Evolutionary conservation across 2,329 filamentous ascomycete genomes (phyloP).

Genomic region (Orbilia javanica): DNA sequence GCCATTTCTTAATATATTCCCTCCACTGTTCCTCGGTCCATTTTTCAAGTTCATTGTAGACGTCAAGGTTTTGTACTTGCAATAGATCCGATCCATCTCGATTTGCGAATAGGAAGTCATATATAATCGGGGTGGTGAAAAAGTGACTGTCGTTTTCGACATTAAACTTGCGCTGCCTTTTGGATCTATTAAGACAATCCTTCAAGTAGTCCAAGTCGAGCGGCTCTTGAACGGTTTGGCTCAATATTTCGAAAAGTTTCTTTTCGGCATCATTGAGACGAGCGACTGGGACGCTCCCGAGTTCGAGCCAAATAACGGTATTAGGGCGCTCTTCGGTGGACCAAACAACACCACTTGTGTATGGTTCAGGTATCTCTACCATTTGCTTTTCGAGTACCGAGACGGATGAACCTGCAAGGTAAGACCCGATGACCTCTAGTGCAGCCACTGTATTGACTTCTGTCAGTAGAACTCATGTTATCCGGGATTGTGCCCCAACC

Average conservation of each 20-base stretch:
- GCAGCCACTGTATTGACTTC: constrained; percentile 70
- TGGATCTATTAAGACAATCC: constrained; percentile 86
- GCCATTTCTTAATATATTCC: constrained; percentile 75
- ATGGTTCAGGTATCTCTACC: constrained; percentile 86
- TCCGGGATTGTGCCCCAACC: constrained; percentile 61
- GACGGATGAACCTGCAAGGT: constrained; percentile 92
- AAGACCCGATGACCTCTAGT: constrained; percentile 82
- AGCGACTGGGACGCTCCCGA: constrained; percentile 87
- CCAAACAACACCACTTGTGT: constrained; percentile 86
- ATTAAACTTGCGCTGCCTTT: constrained; percentile 83
- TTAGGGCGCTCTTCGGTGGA: constrained; percentile 83
- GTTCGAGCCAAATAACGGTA: constrained; percentile 84
- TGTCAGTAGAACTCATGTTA: constrained; percentile 59
- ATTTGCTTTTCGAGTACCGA: constrained; percentile 90
- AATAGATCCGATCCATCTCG: constrained; percentile 75
- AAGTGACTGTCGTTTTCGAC: constrained; percentile 84
- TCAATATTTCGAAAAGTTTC: constrained; percentile 84
- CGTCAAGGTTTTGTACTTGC: constrained; percentile 63
- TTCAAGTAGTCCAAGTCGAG: constrained; percentile 91
- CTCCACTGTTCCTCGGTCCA: constrained; percentile 91
- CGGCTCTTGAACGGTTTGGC: constrained; percentile 81
- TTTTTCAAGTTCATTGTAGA: constrained; percentile 74
- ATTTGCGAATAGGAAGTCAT: constrained; percentile 89
- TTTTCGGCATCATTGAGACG: constrained; percentile 87
- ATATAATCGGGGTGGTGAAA: constrained; percentile 87